Conservation (phyloP, 2,329 filamentous ascomycete genomes). For the Alternaria alternata region DNA sequence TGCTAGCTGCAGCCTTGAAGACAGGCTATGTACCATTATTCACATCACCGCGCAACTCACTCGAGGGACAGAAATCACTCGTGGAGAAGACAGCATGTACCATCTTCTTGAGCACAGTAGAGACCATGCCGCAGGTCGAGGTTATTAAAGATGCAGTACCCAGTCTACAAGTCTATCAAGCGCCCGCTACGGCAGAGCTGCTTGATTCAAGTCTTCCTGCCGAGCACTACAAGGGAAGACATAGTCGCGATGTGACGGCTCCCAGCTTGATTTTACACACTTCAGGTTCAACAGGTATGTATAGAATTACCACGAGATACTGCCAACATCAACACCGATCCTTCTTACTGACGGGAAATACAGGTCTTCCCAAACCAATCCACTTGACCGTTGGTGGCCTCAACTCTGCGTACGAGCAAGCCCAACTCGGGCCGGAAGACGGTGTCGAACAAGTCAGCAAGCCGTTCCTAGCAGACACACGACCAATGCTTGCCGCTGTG, state of each 20-base stretch:
- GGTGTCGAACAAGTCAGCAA: neutral
- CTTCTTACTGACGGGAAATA: neutral
- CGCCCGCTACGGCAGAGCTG: neutral
- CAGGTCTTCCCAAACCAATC: slow-evolving; percentile 9
- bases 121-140: neutral
- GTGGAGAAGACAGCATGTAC: slow-evolving; percentile 2
- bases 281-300: slow-evolving; percentile 6
- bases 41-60: slow-evolving; percentile 4
- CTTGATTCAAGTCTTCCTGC: neutral
- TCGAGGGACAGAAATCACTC: slow-evolving; percentile 2
- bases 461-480: neutral
- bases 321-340: too few relatives aligned
- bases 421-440: neutral
- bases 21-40: slow-evolving; percentile 9
- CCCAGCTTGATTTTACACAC: slow-evolving; percentile 7
- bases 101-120: slow-evolving; percentile 1
- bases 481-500: neutral
- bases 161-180: neutral
- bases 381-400: neutral
- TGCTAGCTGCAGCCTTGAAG: slow-evolving; percentile 4
- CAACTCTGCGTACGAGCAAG: slow-evolving; percentile 1
- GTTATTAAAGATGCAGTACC: neutral
- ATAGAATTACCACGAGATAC: neutral
- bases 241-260: neutral
- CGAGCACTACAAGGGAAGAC: slow-evolving; percentile 2